Conservation (phyloP, 352 stramenopile genomes). For the Globisporangium alternatum region DNA sequence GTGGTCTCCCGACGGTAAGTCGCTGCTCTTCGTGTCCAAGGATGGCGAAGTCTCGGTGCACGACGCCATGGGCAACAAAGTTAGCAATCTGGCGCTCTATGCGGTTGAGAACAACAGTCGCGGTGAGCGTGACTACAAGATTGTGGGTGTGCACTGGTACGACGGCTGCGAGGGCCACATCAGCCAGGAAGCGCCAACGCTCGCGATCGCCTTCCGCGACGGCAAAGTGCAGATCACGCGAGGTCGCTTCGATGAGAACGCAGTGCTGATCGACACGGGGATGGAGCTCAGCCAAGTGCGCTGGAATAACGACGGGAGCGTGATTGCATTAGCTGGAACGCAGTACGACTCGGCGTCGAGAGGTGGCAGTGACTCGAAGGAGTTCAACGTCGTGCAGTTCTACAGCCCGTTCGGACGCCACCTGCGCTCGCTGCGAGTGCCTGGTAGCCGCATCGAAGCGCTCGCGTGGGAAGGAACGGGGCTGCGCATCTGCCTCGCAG, state of each 20-base stretch:
- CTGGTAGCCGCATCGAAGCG: slow-evolving; percentile 81
- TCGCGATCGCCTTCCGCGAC: slow-evolving; percentile 90
- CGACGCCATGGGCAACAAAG: slow-evolving; percentile 83
- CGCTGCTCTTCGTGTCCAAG: slow-evolving; percentile 87
- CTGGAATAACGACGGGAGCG: slow-evolving; percentile 92
- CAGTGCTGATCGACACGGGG: slow-evolving; percentile 90
- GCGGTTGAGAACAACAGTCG: slow-evolving; percentile 47
- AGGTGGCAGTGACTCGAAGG: slow-evolving; percentile 35
- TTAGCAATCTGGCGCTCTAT: slow-evolving; percentile 79
- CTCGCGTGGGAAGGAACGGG: slow-evolving; percentile 91
- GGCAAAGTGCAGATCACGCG: slow-evolving; percentile 91
- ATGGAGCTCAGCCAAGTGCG: slow-evolving; percentile 80
- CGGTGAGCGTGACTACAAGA: slow-evolving; percentile 63
- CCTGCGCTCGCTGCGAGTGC: slow-evolving; percentile 86
- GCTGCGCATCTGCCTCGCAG: slow-evolving; percentile 89
- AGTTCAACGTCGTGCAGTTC: slow-evolving; percentile 90
- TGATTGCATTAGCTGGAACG: slow-evolving; percentile 84
- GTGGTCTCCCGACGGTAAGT: slow-evolving; percentile 90
- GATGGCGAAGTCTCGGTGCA: slow-evolving; percentile 85
- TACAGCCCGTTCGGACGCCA: slow-evolving; percentile 88
- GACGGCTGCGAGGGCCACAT: slow-evolving; percentile 87
- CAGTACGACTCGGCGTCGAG: slow-evolving; percentile 34
- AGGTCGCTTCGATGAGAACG: slow-evolving; percentile 79
- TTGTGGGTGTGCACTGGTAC: slow-evolving; percentile 84
- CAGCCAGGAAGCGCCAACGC: slow-evolving; percentile 82